Evolutionary conservation across 2,329 filamentous ascomycete species (phyloP).

Genomic region (Fusarium robinianum): DNA sequence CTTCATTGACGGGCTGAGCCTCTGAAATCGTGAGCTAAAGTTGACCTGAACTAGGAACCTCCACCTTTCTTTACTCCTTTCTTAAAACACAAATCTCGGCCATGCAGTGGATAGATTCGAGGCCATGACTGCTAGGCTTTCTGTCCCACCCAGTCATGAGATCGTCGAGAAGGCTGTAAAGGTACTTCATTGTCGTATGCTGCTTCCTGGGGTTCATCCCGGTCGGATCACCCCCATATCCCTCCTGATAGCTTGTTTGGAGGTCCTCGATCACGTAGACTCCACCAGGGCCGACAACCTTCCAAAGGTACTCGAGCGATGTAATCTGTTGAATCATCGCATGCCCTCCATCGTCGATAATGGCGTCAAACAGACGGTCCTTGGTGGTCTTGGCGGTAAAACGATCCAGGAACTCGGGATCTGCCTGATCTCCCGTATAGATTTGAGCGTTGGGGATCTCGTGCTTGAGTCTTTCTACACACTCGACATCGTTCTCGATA

Average conservation of each 20-base stretch:
- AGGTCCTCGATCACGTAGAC: slow-evolving; percentile 45
- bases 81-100: slow-evolving; percentile 27
- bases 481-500: slow-evolving; percentile 46
- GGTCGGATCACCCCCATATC: slow-evolving; percentile 33
- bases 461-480: slow-evolving; percentile 42
- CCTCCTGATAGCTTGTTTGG: slow-evolving; percentile 35
- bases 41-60: not conserved
- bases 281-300: slow-evolving; percentile 43
- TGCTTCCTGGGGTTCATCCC: slow-evolving; percentile 26
- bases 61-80: not conserved
- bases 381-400: slow-evolving; percentile 41
- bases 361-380: slow-evolving; percentile 43
- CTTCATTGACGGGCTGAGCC: not conserved
- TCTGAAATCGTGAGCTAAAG: not conserved
- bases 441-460: slow-evolving; percentile 44
- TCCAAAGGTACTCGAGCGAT: slow-evolving; percentile 43
- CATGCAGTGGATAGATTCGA: slow-evolving; percentile 39
- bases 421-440: slow-evolving; percentile 47
- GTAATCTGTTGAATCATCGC: slow-evolving; percentile 45
- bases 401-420: slow-evolving; percentile 41
- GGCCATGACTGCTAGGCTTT: slow-evolving; percentile 30
- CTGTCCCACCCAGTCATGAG: slow-evolving; percentile 26
- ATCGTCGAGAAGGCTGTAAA: slow-evolving; percentile 37
- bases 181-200: slow-evolving; percentile 36
- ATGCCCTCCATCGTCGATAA: slow-evolving; percentile 48